Base-by-base conservation (phyloP, 2,329 filamentous ascomycete genomes). In the Myotisia sp. region DNA sequence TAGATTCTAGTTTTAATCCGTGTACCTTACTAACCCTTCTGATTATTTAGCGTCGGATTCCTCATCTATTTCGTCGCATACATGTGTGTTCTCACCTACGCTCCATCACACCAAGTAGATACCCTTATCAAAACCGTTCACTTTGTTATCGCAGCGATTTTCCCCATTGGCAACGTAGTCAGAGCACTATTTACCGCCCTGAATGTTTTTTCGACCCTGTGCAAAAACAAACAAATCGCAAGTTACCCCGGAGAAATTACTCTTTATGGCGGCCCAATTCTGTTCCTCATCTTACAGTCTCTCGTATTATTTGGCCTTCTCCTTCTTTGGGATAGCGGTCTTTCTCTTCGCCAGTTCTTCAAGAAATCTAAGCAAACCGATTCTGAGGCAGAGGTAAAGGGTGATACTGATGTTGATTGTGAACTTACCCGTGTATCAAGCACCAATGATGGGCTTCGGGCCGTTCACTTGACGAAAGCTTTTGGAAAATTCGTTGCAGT, bases 131-230 rank as follows among this genome's bases (percentile, higher is more conserved):
- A 76, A 4, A 60, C 83, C 7, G 76, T 78, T 1, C 77, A 92
- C 52, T 93, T 81, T 50, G 70, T 77, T 3, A 70, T 92, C 14
- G 78, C 77, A 0, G 62, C 73, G 0, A 63, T 92, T 30, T 75
- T 83, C 1, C 86, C 86, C 0, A 74, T 87, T 29, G 80, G 76
- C 2, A 90, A 77, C 28, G 63, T 87, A 8, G 63, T 83, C 13
- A 68, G 83, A 38, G 68, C 81, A 0, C 56, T 94, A 21, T 80
- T 93, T 45, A 60, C 92, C 3, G 67, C 76, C 0, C 65, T 92
- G 33, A 94, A 94, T 50, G 64, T 86, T 2, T 93, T 94, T 55
- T 85, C 80, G 1, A 68, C 82, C 0, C 69, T 83, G 2, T 94
- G 86, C 51, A 50, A 58, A 23, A 67, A 71, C 20, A 75, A 69